phyloP scores from a whole-genome alignment of 2,329 filamentous ascomycete genomes.

The Coniochaeta sp. region DNA sequence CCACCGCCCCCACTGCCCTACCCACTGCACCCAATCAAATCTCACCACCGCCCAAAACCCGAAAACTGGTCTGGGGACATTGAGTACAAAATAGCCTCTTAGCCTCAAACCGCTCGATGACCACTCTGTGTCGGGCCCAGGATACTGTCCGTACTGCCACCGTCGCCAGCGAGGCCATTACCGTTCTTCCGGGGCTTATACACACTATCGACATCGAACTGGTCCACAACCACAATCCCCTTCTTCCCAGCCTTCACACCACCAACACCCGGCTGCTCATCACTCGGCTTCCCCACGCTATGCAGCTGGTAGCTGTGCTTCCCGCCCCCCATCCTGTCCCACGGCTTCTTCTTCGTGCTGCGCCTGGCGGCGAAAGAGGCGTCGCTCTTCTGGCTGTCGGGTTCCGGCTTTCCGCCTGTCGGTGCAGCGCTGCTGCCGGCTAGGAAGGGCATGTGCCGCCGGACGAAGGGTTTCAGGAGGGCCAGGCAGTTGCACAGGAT shows the following conservation, averaged over 20 bases:
- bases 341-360: slow-evolving; percentile 2
- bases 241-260: neutral
- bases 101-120: neutral
- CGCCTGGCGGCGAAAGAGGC: neutral
- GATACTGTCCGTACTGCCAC: neutral
- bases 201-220: neutral
- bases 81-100: no score
- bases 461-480: slow-evolving; percentile 16
- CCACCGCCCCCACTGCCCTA: no score
- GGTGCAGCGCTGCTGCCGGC: slow-evolving; percentile 2
- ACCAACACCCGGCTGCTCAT: neutral
- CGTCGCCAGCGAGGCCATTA: neutral
- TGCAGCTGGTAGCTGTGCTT: slow-evolving; percentile 11
- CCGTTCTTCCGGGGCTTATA: neutral
- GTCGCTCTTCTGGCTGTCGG: neutral
- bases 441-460: slow-evolving; percentile 12
- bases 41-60: no score
- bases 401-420: neutral
- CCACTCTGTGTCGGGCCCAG: neutral
- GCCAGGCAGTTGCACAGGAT: slow-evolving; percentile 19
- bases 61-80: no score
- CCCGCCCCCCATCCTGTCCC: neutral
- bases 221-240: neutral
- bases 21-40: no score
- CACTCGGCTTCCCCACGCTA: slow-evolving; percentile 6